Evolutionary conservation across 345 rosid species (phyloP).

Genomic region (Isatis tinctoria): DNA sequence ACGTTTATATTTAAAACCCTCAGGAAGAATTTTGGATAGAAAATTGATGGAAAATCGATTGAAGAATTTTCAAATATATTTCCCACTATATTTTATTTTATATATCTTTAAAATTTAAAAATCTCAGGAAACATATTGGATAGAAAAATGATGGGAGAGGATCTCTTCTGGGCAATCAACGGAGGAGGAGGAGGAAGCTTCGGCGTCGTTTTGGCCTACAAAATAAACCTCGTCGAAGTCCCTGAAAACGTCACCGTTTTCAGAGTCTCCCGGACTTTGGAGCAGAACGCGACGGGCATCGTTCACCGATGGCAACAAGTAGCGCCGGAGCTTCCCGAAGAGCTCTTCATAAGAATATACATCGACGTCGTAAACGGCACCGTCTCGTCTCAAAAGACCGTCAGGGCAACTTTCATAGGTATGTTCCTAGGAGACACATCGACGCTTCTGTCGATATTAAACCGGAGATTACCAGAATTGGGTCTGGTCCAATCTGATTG

Average conservation of each 20-base stretch:
- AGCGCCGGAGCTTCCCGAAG: conserved; percentile 40
- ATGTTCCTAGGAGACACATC: conserved; percentile 46
- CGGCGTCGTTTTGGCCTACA: conserved; percentile 53
- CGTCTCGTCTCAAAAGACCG: conserved; percentile 25
- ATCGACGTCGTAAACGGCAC: conserved; percentile 27
- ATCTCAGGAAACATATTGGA: conserved; percentile 43
- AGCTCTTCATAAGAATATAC: conserved; percentile 38
- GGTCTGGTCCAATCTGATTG: conserved; percentile 45
- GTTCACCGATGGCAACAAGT: conserved; percentile 46
- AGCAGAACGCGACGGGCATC: conserved; percentile 45
- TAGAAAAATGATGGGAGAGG: conserved; percentile 68
- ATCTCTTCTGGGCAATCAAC: conserved; percentile 63
- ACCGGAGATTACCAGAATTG: conserved; percentile 43
- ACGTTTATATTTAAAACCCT: background rate
- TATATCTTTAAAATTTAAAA: no score
- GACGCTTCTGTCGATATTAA: conserved; percentile 37
- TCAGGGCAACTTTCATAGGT: conserved; percentile 36
- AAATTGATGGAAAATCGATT: no score
- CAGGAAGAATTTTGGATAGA: no score
- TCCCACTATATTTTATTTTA: no score
- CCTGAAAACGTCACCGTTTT: conserved; percentile 56
- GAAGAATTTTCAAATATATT: no score
- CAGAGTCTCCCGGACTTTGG: conserved; percentile 33
- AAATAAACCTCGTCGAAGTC: conserved; percentile 50
- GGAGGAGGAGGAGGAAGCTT: conserved; percentile 78